These are phyloP conservation scores for Naganishia vishniacii DNA, from an alignment of 768 basidiomycete genomes.

Conservation along the genomic window DNA sequence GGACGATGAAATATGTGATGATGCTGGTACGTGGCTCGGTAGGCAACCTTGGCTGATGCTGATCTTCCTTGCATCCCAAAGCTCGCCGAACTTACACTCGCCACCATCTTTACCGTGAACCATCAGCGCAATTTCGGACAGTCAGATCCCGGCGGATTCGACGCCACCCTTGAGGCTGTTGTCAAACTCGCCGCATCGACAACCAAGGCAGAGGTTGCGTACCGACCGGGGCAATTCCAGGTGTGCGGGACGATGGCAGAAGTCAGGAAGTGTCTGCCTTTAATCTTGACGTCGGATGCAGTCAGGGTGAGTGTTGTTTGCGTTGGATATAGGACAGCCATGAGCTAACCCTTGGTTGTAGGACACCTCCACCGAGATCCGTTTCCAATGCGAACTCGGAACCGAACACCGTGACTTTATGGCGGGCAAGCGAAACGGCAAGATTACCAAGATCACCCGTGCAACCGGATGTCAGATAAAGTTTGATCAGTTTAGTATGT, in stretches of 20 bases:
- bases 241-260: constrained; percentile 90
- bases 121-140: too few species aligned
- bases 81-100: constrained; percentile 93
- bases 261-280: constrained; percentile 74
- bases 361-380: constrained; percentile 94
- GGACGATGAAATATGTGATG: constrained; percentile 91
- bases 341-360: background rate
- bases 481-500: constrained; percentile 23
- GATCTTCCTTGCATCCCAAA: constrained; percentile 42
- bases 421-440: constrained; percentile 95
- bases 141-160: background rate
- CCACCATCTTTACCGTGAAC: constrained; percentile 38
- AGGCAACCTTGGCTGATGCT: background rate
- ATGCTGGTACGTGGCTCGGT: constrained; percentile 64
- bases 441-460: constrained; percentile 99
- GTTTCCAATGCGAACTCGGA: constrained; percentile 94
- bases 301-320: constrained; percentile 63
- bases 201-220: constrained; percentile 88
- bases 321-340: constrained; percentile 48
- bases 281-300: constrained; percentile 84
- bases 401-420: constrained; percentile 99
- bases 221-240: constrained; percentile 96
- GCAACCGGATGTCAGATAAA: constrained; percentile 86
- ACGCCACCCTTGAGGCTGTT: constrained; percentile 54
- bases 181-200: constrained; percentile 79